These are phyloP conservation scores for Priceomyces medius DNA, from an alignment of 805 yeast species.

Conservation along the genomic window DNA sequence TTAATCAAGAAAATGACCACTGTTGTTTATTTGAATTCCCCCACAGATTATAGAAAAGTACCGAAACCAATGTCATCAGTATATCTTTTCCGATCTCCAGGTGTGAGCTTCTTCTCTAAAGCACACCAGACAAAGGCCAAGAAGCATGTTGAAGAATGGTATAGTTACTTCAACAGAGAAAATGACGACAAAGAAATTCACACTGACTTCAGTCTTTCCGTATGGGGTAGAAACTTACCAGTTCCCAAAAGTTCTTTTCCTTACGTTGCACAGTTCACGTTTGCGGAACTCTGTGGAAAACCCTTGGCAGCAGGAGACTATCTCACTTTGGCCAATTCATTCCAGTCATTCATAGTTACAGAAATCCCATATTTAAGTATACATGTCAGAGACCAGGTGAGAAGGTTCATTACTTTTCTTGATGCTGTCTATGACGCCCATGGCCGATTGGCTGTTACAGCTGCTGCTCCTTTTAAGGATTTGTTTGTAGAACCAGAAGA, in stretches of 20 bases:
- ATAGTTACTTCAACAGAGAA: constrained; percentile 67
- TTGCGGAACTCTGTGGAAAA: constrained; percentile 80
- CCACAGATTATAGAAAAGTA: constrained; percentile 89
- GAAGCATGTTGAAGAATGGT: constrained; percentile 76
- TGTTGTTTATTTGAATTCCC: constrained; percentile 81
- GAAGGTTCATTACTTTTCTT: constrained; percentile 89
- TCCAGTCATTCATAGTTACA: constrained; percentile 78
- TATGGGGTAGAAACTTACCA: constrained; percentile 84
- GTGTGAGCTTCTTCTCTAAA: constrained; percentile 51
- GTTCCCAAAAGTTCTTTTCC: constrained; percentile 80
- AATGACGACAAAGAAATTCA: constrained; percentile 30
- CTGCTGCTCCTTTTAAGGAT: constrained; percentile 79
- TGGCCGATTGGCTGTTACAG: constrained; percentile 83
- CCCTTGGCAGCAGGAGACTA: constrained; percentile 95
- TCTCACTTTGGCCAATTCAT: constrained; percentile 72
- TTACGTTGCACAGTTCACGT: constrained; percentile 85
- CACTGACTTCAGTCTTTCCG: constrained; percentile 39
- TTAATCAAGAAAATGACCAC: constrained; percentile 68
- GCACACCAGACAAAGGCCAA: constrained; percentile 51
- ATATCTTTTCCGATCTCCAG: constrained; percentile 71
- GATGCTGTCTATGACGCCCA: constrained; percentile 96
- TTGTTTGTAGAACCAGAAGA: constrained; percentile 83
- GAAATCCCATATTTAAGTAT: constrained; percentile 87
- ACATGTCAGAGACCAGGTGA: constrained; percentile 75
- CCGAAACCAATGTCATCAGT: constrained; percentile 81